Evolutionary conservation across 768 basidiomycete species (phyloP).

Genomic region (Termitomyces heimii): DNA sequence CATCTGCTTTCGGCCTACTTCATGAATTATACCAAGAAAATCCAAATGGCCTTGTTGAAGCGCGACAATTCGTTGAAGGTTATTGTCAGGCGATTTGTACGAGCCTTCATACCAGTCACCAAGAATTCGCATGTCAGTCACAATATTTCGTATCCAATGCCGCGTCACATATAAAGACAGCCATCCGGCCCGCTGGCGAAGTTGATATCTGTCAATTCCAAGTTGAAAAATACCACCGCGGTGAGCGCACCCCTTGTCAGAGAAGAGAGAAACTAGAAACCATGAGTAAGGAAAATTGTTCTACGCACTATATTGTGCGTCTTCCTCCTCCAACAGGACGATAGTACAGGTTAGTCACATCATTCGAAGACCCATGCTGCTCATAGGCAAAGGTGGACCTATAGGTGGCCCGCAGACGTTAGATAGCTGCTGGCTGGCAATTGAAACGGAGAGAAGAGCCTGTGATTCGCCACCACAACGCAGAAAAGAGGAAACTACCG

Average conservation of each 20-base stretch:
- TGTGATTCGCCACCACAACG: conserved; percentile 26
- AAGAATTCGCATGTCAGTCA: neutral
- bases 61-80: too few species aligned
- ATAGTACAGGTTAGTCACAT: neutral
- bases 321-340: neutral
- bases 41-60: neutral
- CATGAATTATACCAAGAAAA: neutral
- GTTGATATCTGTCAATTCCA: neutral
- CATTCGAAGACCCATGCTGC: neutral
- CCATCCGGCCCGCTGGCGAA: neutral
- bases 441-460: conserved; percentile 33
- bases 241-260: neutral
- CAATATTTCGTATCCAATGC: neutral
- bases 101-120: neutral
- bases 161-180: neutral
- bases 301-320: neutral
- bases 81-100: neutral
- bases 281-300: neutral
- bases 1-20: neutral
- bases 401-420: neutral
- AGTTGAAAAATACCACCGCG: neutral
- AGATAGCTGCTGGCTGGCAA: neutral
- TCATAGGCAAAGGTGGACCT: neutral
- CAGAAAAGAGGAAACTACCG: conserved; percentile 1
- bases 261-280: neutral